Base-by-base conservation (phyloP, 192 early-diverging fungal genomes). In the Geranomyces michiganensis region DNA sequence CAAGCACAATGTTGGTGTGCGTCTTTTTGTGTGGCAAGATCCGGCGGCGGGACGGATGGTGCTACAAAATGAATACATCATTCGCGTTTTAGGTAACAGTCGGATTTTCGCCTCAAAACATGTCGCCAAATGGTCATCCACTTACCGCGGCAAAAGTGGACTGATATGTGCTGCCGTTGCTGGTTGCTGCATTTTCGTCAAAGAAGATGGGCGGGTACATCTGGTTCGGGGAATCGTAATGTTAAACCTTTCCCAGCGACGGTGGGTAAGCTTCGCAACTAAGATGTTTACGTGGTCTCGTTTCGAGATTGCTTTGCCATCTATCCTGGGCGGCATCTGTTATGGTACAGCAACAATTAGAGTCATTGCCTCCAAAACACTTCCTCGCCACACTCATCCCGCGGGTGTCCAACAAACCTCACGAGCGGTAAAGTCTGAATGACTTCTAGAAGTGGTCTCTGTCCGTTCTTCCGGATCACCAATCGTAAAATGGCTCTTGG, bases 161-260 rank as follows among this genome's bases (percentile, higher is more conserved):
- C 6, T 24, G 22, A 32, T 60, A 60, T 7, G 58, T 60, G 58
- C 58, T 60, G 58, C 30, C 26, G 58, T 19, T 26, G 3, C 31
- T 8, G 27, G 15, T 32, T 7, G 29, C 15, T 6, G 31, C 58
- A 19, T 60, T 27, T 31, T 31, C 27, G 58, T 60, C 58, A 32
- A 19, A 29, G 58, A 14, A 60, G 17, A 60, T 60, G 4, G 58
- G 58, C 27, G 58, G 58, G 30, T 60, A 60, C 22, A 60, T 32
- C 58, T 60, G 17, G 51, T 26, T 19, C 7, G 58, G 31, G 17
- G 29, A 32, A 53, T 3, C 7, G 51, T 15, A 26, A 32, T 24
- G 30, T 60, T 29, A 60, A 27, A 6, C 27, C 7, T 17, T 60
- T 2, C 22, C 26, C 31, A 4, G 9, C 7, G 31, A 60, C 5